Evolutionary conservation across 225 moss, liverwort and hornwort genomes (phyloP).

Genomic region (Sphagnum tenellum): DNA sequence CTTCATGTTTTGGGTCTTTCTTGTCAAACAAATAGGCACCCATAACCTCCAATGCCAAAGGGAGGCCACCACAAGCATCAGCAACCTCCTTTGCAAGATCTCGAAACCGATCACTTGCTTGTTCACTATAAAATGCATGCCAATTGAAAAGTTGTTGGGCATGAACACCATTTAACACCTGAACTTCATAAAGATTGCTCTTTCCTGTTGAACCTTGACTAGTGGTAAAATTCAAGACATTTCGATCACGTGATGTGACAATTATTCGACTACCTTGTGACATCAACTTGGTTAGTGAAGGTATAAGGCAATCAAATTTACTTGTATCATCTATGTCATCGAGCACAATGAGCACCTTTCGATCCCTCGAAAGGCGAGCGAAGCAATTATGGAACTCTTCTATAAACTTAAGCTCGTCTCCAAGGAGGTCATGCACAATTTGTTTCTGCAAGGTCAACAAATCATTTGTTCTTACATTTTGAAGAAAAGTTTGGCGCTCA

Average conservation of each 20-base stretch:
- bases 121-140: slow-evolving; percentile 29
- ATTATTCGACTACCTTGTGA: slow-evolving; percentile 27
- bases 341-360: slow-evolving; percentile 25
- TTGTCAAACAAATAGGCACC: slow-evolving; percentile 25
- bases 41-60: slow-evolving; percentile 17
- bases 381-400: too few species aligned
- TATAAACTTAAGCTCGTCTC: neutral
- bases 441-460: neutral
- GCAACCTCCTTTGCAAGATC: slow-evolving; percentile 28
- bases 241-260: slow-evolving; percentile 13
- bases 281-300: slow-evolving; percentile 16
- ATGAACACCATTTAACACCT: neutral
- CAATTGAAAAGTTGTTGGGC: slow-evolving; percentile 18
- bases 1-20: slow-evolving; percentile 9
- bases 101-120: slow-evolving; percentile 14
- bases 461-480: slow-evolving; percentile 5
- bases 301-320: slow-evolving; percentile 29
- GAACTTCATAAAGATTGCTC: slow-evolving; percentile 4
- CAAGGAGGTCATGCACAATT: slow-evolving; percentile 1
- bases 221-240: neutral
- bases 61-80: slow-evolving; percentile 16
- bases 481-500: neutral
- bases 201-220: slow-evolving; percentile 15
- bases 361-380: neutral
- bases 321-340: slow-evolving; percentile 23